Base-by-base conservation (phyloP, 768 basidiomycete species). In the Agaricus subrufescens region DNA sequence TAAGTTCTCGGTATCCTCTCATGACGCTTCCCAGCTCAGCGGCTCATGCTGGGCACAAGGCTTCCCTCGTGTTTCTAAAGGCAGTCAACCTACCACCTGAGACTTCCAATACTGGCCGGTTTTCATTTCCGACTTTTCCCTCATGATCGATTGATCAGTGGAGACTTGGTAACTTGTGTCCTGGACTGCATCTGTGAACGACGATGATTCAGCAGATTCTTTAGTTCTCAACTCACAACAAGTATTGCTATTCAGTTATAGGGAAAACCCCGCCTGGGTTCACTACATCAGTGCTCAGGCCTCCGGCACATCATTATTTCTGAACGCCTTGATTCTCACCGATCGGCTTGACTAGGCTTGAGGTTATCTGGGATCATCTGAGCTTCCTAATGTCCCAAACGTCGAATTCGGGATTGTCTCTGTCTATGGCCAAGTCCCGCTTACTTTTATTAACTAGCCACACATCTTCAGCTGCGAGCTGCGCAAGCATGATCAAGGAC, bases 41-140 rank as follows among this genome's bases (percentile, higher is more conserved):
- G 34, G 40, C 55, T 50, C 55, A 29, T 50, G 55, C 38, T n/a
- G 29, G 23, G 29, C 55, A 30, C 46, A 37, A 50, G 55, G 55
- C 55, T 12, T 23, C n/a, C 30, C 40, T 14, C 55, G 50, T 44
- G 55, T 48, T 56, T n/a, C 42, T 40, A 11, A 7, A 8, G 34
- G 34, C 34, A 34, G 8, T 34, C 34, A 3, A 34, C 8, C 11
- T 4, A 44, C 47, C 55, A 45, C 55, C 55, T 56, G 49, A 34
- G 42, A 39, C n/a, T 42, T 23, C 55, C 50, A 49, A 42, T 48
- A 56, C 29, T 44, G 55, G 23, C 37, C 48, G 55, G 42, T 19
- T 50, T 56, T 56, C 47, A 56, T 56, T 31, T 56, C 55, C 55
- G 55, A 31, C 3, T 14, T 25, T 29, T 34, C 55, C 55, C 38